Evolutionary conservation across 768 basidiomycete genomes (phyloP).

Genomic region (Amanita muscaria): DNA sequence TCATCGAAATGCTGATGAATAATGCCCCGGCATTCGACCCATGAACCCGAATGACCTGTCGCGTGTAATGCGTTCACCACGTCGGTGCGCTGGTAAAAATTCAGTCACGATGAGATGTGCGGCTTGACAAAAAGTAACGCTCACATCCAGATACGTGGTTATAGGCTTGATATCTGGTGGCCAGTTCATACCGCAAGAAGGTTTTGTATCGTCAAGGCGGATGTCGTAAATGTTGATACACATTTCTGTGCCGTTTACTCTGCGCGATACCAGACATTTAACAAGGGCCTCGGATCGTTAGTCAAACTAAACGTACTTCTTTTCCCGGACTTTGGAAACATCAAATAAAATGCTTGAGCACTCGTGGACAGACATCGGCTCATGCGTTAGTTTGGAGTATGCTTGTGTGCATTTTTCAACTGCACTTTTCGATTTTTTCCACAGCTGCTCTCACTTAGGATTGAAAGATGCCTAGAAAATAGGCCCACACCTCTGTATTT

Average conservation of each 20-base stretch:
- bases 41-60: slow-evolving; percentile 58
- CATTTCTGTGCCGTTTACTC: slow-evolving; percentile 57
- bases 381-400: slow-evolving; percentile 37
- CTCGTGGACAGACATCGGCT: slow-evolving; percentile 42
- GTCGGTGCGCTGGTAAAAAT: slow-evolving; percentile 53
- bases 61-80: slow-evolving; percentile 85
- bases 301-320: slow-evolving; percentile 22
- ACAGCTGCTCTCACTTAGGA: slow-evolving; percentile 35
- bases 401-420: slow-evolving; percentile 53
- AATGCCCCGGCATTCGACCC: slow-evolving; percentile 76
- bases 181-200: slow-evolving; percentile 98
- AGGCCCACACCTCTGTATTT: slow-evolving; percentile 49
- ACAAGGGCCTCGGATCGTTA: too few species aligned
- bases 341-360: slow-evolving; percentile 55
- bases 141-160: slow-evolving; percentile 70
- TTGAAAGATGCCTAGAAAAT: neutral
- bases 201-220: slow-evolving; percentile 74
- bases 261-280: slow-evolving; percentile 19
- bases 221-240: slow-evolving; percentile 96
- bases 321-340: slow-evolving; percentile 32
- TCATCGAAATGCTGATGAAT: slow-evolving; percentile 59
- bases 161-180: slow-evolving; percentile 77
- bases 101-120: neutral
- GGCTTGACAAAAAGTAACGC: too few species aligned
- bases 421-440: slow-evolving; percentile 45